Percentiles rank a stretch among this genome's conserved stretches.
These are phyloP conservation scores for Russula dissimulans DNA, from an alignment of 768 basidiomycete species.

Conservation along the genomic window DNA sequence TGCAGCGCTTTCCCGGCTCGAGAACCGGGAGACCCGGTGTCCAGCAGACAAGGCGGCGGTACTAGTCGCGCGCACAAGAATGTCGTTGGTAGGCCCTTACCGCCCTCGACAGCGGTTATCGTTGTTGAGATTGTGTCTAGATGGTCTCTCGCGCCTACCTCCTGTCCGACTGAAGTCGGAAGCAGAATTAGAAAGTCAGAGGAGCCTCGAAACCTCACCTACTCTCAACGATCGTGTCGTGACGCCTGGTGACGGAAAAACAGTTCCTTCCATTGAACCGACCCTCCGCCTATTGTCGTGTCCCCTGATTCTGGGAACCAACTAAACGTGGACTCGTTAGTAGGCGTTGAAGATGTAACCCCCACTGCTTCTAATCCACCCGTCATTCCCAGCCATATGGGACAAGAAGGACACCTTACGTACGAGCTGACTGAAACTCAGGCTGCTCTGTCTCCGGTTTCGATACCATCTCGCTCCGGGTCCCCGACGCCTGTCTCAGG, in stretches of 20 bases:
- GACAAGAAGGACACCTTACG: neutral
- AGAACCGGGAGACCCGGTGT: conserved; percentile 36
- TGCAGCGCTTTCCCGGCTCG: conserved; percentile 45
- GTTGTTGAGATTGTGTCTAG: conserved; percentile 28
- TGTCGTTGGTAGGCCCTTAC: conserved; percentile 58
- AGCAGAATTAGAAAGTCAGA: conserved; percentile 32
- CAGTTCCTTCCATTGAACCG: neutral
- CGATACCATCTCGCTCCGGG: conserved; percentile 18
- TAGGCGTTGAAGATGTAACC: neutral
- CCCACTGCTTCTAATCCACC: conserved; percentile 1
- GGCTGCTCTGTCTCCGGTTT: conserved; percentile 7
- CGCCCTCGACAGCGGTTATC: neutral
- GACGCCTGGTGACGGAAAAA: conserved; percentile 10
- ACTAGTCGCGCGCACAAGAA: conserved; percentile 80
- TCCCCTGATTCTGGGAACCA: conserved; percentile 20
- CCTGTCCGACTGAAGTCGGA: conserved; percentile 68
- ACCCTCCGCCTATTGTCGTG: conserved; percentile 21
- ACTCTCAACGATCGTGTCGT: conserved; percentile 8
- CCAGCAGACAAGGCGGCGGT: conserved; percentile 75
- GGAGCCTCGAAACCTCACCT: conserved; percentile 24
- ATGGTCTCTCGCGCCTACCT: conserved; percentile 66
- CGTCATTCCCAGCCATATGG: neutral
- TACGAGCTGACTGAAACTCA: neutral
- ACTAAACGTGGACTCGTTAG: conserved; percentile 6
- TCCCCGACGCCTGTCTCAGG: conserved; percentile 57